Conservation (phyloP, 1,284 basidiomycete genomes). For the Cryptococcus sp. region DNA sequence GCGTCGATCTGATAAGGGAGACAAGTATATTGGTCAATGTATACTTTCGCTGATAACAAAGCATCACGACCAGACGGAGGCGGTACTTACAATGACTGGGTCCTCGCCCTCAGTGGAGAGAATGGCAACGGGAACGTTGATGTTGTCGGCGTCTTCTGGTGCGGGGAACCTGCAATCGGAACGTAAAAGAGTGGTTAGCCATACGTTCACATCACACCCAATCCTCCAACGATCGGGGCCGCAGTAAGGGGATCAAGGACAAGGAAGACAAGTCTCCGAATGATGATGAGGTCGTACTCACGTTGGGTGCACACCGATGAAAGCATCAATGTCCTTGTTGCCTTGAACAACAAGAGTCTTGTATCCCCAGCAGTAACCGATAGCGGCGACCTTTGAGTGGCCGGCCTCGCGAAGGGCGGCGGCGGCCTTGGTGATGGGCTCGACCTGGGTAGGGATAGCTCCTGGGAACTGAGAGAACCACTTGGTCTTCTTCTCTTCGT, state of each 20-base stretch:
- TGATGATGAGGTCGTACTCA: conserved; percentile 25
- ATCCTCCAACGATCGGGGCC: background rate
- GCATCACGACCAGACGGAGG: background rate
- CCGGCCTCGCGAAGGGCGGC: conserved; percentile 45
- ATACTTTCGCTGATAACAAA: background rate
- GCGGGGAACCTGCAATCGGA: conserved; percentile 43
- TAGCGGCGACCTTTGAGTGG: conserved; percentile 43
- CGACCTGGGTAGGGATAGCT: conserved; percentile 37
- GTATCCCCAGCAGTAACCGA: conserved; percentile 56
- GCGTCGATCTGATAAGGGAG: conserved; percentile 26
- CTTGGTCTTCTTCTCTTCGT: conserved; percentile 29
- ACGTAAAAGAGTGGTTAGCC: background rate
- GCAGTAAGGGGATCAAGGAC: no score
- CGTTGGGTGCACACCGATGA: conserved; percentile 50
- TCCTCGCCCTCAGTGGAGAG: conserved; percentile 56
- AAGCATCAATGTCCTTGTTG: conserved; percentile 31
- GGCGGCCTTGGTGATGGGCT: conserved; percentile 42
- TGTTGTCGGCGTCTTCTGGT: conserved; percentile 47
- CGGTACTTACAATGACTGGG: conserved; percentile 36
- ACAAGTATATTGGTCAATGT: background rate
- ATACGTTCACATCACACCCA: background rate
- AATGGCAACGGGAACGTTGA: conserved; percentile 52
- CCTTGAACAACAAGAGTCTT: conserved; percentile 37
- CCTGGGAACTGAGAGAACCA: conserved; percentile 47
- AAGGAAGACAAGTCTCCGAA: background rate